Evolutionary conservation across 805 yeast genomes (phyloP), one percentile per base, ranked within the genome.

Genomic region (Grigorovia yakushimaensis): DNA sequence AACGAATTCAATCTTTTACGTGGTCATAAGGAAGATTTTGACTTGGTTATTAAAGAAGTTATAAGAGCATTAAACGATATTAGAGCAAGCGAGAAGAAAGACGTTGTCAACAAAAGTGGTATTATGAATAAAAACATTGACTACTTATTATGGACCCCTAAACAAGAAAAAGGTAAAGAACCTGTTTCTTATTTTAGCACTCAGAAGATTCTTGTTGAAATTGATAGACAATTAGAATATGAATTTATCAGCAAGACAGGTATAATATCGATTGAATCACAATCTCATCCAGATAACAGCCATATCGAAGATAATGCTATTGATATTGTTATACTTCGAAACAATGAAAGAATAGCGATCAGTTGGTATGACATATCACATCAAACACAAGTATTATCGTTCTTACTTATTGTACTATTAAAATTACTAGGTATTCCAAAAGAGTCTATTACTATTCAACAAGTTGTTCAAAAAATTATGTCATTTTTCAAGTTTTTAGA

Each of bases 341-440:
- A 48, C 46, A 64, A 60, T 4, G 60, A 61, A 41, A 51, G 51
- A 19, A 54, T 65, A 20, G 67, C 67, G 5, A 58, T 65, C 8
- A 64, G 68, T 45, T 65, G 69, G 69, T 65, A 65, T 49, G 69
- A 65, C 46, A 65, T 65, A 15, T 64, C 69, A 4, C 69, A 65
- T 49, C 69, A 65, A 46, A 62, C 67, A 1, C 69, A 65, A 51
- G 69, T 62, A 1, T 51, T 65, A 13, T 65, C 68, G 0, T 63
- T 64, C 41, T 48, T 64, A 21, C 44, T 65, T 10, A 64, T 64
- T 33, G 67, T 64, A 10, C 44, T 64, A 22, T 49, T 64, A 40
- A 65, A 63, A 44, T 49, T 65, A 15, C 47, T 65, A 21, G 65
- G 67, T 24, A 51, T 65, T 15, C 65, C 67, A 17, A 64, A 59